Conservation (phyloP, 2,329 filamentous ascomycete genomes). For the Fusarium nygamai region DNA sequence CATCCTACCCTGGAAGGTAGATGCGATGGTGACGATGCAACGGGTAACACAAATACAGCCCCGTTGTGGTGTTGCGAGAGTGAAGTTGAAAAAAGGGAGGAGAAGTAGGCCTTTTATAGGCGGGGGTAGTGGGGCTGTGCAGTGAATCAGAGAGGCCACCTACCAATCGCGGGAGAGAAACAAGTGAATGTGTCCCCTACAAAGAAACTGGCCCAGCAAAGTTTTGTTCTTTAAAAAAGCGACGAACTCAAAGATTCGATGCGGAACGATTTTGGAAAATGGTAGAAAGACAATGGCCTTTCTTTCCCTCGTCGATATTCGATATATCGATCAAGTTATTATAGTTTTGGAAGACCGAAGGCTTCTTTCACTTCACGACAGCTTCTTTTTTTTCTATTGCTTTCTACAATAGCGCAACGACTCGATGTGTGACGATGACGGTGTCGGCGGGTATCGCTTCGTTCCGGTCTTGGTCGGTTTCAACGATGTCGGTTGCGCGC, state of each 20-base stretch:
- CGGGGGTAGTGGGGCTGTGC: conserved; percentile 30
- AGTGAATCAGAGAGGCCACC: conserved; percentile 47
- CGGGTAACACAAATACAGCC: background rate
- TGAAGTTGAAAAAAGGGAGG: conserved; percentile 30
- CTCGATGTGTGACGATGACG: conserved; percentile 47
- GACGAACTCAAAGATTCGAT: conserved; percentile 32
- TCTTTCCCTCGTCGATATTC: background rate
- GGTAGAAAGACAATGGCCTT: conserved; percentile 1
- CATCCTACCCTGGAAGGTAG: conserved; percentile 36
- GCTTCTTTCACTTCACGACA: conserved; percentile 47
- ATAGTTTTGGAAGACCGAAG: conserved; percentile 30
- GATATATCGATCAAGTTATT: conserved; percentile 24
- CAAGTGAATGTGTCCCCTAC: conserved; percentile 97
- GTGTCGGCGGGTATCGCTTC: conserved; percentile 47
- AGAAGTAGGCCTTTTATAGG: conserved; percentile 44
- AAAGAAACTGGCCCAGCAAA: conserved; percentile 50
- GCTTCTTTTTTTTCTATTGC: conserved; percentile 45
- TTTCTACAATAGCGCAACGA: conserved; percentile 52
- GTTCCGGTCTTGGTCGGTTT: conserved; percentile 48
- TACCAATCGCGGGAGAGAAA: conserved; percentile 89
- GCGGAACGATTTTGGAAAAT: conserved; percentile 29
- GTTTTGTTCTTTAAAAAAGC: conserved; percentile 34
- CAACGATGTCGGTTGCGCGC: conserved; percentile 50
- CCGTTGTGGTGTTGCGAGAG: conserved; percentile 34
- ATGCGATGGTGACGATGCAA: conserved; percentile 21